These are phyloP conservation scores for Fistulinella cinereoalba DNA, from an alignment of 1,284 basidiomycete species.

Conservation along the genomic window DNA sequence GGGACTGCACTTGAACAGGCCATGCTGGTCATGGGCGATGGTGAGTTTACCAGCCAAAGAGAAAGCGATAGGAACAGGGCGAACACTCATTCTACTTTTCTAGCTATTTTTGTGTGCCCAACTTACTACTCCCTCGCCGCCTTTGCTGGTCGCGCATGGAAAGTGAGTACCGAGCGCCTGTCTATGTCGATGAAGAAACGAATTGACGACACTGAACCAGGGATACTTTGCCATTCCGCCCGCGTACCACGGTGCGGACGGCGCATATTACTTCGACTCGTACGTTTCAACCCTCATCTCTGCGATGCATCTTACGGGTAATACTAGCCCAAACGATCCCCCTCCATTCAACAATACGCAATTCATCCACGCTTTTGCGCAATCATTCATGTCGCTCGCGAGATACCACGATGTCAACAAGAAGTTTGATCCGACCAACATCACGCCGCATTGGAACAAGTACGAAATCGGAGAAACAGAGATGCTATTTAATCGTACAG, in stretches of 20 bases:
- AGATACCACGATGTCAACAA: constrained; percentile 20
- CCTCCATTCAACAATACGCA: constrained; percentile 18
- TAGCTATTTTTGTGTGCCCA: constrained; percentile 26
- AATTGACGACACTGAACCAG: constrained; percentile 1
- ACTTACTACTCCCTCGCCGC: constrained; percentile 17
- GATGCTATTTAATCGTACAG: constrained; percentile 31
- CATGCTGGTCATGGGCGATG: constrained; percentile 17
- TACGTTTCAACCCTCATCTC: background rate
- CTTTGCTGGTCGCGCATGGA: constrained; percentile 20
- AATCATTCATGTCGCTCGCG: constrained; percentile 24
- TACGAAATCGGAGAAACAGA: constrained; percentile 17
- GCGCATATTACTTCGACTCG: constrained; percentile 20
- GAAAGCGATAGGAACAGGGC: too few species aligned
- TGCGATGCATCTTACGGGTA: too few species aligned
- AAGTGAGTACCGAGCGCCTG: too few species aligned
- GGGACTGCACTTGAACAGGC: constrained; percentile 18
- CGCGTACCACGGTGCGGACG: constrained; percentile 10
- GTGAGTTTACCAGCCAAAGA: constrained; percentile 16
- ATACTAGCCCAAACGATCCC: background rate
- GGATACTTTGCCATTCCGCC: constrained; percentile 26
- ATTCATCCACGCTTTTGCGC: constrained; percentile 26
- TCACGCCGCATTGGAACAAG: constrained; percentile 24
- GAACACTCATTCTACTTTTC: background rate
- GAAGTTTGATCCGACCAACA: constrained; percentile 17
- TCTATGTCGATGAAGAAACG: too few species aligned